Evolutionary conservation across 225 moss, liverwort and hornwort species (phyloP).

Genomic region (Pleurozium schreberi): DNA sequence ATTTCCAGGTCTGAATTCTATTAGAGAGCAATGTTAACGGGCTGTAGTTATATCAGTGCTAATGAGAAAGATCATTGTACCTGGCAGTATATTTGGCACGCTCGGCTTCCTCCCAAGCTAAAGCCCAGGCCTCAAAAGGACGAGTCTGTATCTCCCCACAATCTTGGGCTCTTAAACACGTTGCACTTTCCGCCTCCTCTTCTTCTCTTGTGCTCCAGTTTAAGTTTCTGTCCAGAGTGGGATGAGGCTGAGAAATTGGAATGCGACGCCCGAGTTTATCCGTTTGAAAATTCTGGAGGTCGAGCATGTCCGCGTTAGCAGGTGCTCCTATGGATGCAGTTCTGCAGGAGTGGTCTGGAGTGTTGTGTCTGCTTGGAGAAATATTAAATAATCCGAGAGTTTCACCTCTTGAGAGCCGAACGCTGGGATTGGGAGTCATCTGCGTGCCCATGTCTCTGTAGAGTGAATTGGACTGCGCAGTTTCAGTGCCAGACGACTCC

Average conservation of each 20-base stretch:
- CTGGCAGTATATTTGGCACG: constrained; percentile 81
- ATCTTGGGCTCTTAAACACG: constrained; percentile 19
- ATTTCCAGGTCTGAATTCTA: not conserved
- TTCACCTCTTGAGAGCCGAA: constrained; percentile 10
- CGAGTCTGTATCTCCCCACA: constrained; percentile 38
- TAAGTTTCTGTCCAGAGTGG: constrained; percentile 23
- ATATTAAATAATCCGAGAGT: not conserved
- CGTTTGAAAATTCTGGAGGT: constrained; percentile 20
- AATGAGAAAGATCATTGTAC: constrained; percentile 12
- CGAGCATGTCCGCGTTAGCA: constrained; percentile 9
- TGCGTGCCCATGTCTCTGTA: constrained; percentile 55
- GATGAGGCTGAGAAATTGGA: not conserved
- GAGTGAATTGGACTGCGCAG: not conserved
- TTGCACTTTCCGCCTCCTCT: constrained; percentile 43
- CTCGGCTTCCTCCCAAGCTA: constrained; percentile 96
- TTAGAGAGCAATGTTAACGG: not conserved
- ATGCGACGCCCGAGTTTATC: constrained; percentile 21
- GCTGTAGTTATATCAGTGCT: not conserved
- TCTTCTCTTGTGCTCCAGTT: constrained; percentile 56
- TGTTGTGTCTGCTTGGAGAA: constrained; percentile 31
- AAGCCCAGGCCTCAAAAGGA: constrained; percentile 58
- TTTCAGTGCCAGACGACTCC: constrained; percentile 16
- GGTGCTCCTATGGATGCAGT: not conserved
- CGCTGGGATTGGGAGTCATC: constrained; percentile 53
- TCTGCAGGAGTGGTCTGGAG: constrained; percentile 25